Evolutionary conservation across 2,329 filamentous ascomycete species (phyloP), one percentile per base, ranked within the genome.

Genomic region (Colletotrichum sublineola): DNA sequence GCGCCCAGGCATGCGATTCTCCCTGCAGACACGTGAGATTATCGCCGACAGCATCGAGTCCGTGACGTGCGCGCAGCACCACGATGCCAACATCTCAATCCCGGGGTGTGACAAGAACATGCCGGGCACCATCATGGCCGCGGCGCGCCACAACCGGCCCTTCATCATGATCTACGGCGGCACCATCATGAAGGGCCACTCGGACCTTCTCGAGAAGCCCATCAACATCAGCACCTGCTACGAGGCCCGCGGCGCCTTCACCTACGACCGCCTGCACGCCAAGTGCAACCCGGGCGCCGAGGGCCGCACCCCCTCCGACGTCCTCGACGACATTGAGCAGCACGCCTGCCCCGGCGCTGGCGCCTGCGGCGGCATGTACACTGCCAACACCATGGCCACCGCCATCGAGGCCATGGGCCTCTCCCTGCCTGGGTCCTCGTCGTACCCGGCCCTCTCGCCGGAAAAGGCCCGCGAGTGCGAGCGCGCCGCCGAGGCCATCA

Each of bases 71-170:
- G 96, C 94, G 6, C 95, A 98, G 80, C 93, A 93, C 77, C 94
- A 98, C 82, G 96, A 98, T 80, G 96, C 95, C 71, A 97, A 95
- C 81, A 95, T 98, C 80, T 91, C 94, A 40, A 96, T 98, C 76
- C 95, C 96, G 0, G 95, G 95, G 14, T 98, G 95, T 81, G 95
- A 98, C 85, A 98, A 98, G 89, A 98, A 98, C 82, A 98, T 98
- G 96, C 95, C 95, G 0, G 95, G 95, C 75, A 92, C 94, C 20
- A 87, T 96, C 74, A 97, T 97, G 92, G 95, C 93, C 0, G 95
- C 96, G 79, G 94, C 94, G 18, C 90, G 96, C 69, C 94, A 97
- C 83, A 98, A 98, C 82, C 89, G 96, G 12, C 96, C 96, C 5
- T 96, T 94, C 60, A 86, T 98, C 79, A 97, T 98, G 95, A 92